Evolutionary conservation across 495 filamentous ascomycete genomes (phyloP), one percentile per base, ranked within the genome.

Genomic region (Annulohypoxylon moriforme): DNA sequence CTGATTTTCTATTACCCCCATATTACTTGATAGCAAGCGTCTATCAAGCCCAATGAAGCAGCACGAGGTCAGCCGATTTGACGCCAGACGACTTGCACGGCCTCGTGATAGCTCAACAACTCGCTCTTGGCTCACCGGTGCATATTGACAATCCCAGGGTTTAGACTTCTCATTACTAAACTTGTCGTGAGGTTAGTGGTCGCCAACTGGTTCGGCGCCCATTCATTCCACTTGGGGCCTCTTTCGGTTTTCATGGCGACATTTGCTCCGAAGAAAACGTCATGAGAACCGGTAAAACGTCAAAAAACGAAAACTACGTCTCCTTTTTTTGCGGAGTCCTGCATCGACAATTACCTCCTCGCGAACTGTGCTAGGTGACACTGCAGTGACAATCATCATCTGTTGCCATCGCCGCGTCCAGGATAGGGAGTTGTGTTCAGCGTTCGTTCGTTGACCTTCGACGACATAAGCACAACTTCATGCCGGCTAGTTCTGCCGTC

Each of bases 21-120:
- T 76, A 76, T 78, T 78, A 78, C 76, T 67, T 78, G 74, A 78
- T 78, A 64, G 68, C 62, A 69, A 69, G 71, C 60, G 57, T 76
- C 53, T 68, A 68, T 73, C 65, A 64, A 69, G 49, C 68, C 69
- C 74, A 67, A 66, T 60, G 58, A 61, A 74, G 64, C 38, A 71
- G 52, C 74, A 75, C 75, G 68, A 75, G 66, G 69, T 77, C 75
- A 75, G 72, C 73, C 69, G 73, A 75, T 77, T 70, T 66, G 73
- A 73, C 61, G 73, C 73, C 69, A 75, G 70, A 56, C 63, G 60
- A 77, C 55, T 66, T 65, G 52, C 20, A 64, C 27, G 68, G 36
- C 67, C 76, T 61, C 76, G 76, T 78, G 76, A 78, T 76, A 47
- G 69, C 69, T 75, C 67, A 62, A 40, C 46, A 67, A 58, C 58